Base-by-base conservation (phyloP, 2,329 filamentous ascomycete genomes). In the Aspergillus niger region DNA sequence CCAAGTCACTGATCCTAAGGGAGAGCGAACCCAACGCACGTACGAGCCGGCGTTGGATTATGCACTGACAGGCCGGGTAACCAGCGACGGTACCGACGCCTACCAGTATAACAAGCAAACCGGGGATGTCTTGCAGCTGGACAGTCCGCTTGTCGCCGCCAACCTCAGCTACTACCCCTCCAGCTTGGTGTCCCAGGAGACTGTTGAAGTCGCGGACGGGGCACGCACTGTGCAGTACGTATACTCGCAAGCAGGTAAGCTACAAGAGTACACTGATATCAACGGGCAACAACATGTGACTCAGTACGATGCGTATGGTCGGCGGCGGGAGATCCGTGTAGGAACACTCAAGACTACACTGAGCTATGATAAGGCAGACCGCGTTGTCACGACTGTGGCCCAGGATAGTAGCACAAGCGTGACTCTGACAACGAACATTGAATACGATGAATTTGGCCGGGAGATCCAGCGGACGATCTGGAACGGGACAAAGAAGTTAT, bases 211-310 rank as follows among this genome's bases (percentile, higher is more conserved):
- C 55, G 3, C 1, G 10, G 15, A 36, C 3, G 56, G 48, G 20
- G 8, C 43, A 0, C 20, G 7, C 20, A 7, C 20, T 4, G 2
- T 22, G 43, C 43, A 47, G 20, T 47, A 47, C 17, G 36, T 38
- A 0, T 62, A 63, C 36, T 63, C 63, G 15, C 57, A 60, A 20
- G 55, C 55, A 8, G 55, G 60, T 3, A 62, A 57, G 32, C 53
- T 58, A 10, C 59, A 52, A 8, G 11, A 44, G 5, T 60, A 60
- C 48, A 64, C 58, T 13, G 50, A 65, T 17, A 43, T 56, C 5
- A 38, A 64, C 28, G 59, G 62, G 3, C n/a, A 60, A 44, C 28
- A 60, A 22, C 44, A 60, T 36, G 5, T n/a, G 36, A 32, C 56
- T 17, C 32, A 58, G 47, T 59, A 57, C 24, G 58, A 60, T 30